Percentiles rank a stretch among this genome's conserved stretches.
phyloP scores from a whole-genome alignment of 1,284 basidiomycete species.

The Pseudozyma flocculosa region DNA sequence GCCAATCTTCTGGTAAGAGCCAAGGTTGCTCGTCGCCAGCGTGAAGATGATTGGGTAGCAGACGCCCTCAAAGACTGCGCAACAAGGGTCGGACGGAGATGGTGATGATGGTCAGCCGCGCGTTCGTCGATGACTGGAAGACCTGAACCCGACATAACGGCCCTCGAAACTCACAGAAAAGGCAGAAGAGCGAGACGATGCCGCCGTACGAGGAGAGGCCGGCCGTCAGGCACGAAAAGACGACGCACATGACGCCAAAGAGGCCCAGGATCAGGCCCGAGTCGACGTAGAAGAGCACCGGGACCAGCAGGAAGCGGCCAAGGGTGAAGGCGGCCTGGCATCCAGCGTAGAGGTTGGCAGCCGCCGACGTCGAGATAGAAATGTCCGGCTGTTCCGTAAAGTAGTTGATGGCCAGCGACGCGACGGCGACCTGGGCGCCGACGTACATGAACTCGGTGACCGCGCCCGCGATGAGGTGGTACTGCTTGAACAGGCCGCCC shows the following conservation, averaged over 20 bases:
- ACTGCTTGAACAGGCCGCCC: constrained; percentile 69
- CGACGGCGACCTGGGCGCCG: constrained; percentile 73
- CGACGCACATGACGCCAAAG: constrained; percentile 60
- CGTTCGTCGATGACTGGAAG: too few relatives aligned
- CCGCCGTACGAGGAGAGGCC: constrained; percentile 65
- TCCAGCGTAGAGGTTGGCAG: constrained; percentile 62
- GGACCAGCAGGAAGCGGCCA: constrained; percentile 66
- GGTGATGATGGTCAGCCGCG: background rate
- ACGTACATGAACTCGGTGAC: constrained; percentile 72
- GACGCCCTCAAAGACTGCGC: constrained; percentile 66
- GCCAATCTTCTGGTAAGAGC: constrained; percentile 30
- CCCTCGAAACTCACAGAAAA: constrained; percentile 62
- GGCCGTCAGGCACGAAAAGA: constrained; percentile 66
- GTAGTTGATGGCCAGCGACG: constrained; percentile 71
- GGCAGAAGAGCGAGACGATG: constrained; percentile 67
- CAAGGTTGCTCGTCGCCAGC: constrained; percentile 65
- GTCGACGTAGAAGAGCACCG: constrained; percentile 67
- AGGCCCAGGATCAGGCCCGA: constrained; percentile 66
- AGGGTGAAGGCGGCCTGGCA: constrained; percentile 67
- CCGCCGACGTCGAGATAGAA: constrained; percentile 12
- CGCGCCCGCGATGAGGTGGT: constrained; percentile 71
- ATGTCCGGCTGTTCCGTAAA: constrained; percentile 23
- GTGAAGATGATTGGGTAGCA: constrained; percentile 65
- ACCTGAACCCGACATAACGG: background rate
- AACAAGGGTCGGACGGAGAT: background rate